A percentile compares a stretch with the other conserved stretches of the same genome.
Evolutionary conservation across 306 rosid genomes (phyloP).

Genomic region (Pueraria montana): DNA sequence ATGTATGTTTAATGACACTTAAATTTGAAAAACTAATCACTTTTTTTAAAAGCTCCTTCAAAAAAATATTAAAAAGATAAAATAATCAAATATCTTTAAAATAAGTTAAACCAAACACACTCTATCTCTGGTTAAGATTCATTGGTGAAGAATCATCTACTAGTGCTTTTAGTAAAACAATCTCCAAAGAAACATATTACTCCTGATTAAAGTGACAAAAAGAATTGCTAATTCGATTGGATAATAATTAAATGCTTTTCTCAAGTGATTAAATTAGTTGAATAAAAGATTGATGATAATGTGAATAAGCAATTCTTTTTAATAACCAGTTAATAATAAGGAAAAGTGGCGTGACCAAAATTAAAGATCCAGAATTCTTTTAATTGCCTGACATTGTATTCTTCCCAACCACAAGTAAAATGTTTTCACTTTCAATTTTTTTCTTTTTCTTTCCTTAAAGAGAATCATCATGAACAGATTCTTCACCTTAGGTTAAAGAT

Average conservation of each 20-base stretch:
- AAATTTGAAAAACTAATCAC: no score
- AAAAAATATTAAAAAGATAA: no score
- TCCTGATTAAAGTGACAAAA: not conserved
- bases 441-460: slow-evolving; percentile 18
- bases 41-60: no score
- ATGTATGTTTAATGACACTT: not conserved
- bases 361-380: slow-evolving; percentile 18
- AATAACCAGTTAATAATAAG: not conserved
- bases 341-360: not conserved
- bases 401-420: slow-evolving; percentile 11
- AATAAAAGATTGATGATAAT: not conserved
- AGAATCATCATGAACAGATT: slow-evolving; percentile 35
- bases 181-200: not conserved
- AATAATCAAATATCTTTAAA: no score
- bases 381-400: slow-evolving; percentile 3
- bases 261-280: not conserved
- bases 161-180: not conserved
- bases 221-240: not conserved
- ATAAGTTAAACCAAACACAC: not conserved
- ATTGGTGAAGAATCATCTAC: not conserved
- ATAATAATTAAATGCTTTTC: not conserved
- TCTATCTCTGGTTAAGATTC: not conserved
- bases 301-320: not conserved
- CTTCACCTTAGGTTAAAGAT: slow-evolving; percentile 39
- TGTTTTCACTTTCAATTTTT: slow-evolving; percentile 13